Evolutionary conservation across 768 basidiomycete species (phyloP).

Genomic region (Clitopilus hobsonii): DNA sequence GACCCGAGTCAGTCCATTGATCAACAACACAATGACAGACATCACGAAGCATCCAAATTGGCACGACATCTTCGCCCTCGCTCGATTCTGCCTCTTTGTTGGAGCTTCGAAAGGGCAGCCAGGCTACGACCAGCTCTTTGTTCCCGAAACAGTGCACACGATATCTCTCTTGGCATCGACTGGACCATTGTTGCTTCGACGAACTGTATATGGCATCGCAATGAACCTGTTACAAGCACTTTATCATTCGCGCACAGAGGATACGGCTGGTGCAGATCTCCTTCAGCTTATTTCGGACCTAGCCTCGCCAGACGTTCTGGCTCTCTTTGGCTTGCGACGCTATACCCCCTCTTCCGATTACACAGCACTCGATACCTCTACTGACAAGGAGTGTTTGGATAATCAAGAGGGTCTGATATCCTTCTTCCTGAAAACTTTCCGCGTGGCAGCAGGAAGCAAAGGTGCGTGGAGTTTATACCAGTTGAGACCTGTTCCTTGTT

Average conservation of each 20-base stretch:
- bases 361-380: slow-evolving; percentile 45
- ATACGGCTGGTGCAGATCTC: slow-evolving; percentile 56
- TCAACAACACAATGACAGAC: slow-evolving; percentile 49
- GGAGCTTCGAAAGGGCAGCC: slow-evolving; percentile 62
- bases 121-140: slow-evolving; percentile 67
- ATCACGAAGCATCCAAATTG: slow-evolving; percentile 71
- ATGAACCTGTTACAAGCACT: slow-evolving; percentile 81
- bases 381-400: slow-evolving; percentile 56
- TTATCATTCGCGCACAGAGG: slow-evolving; percentile 55
- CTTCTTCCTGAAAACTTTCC: slow-evolving; percentile 60
- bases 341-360: slow-evolving; percentile 69
- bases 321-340: slow-evolving; percentile 69
- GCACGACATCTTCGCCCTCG: slow-evolving; percentile 77
- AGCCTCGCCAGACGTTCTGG: slow-evolving; percentile 50
- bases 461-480: slow-evolving; percentile 40
- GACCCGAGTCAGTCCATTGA: slow-evolving; percentile 68
- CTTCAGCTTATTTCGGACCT: slow-evolving; percentile 59
- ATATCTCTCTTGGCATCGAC: slow-evolving; percentile 73
- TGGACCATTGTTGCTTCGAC: slow-evolving; percentile 70
- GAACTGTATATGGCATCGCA: slow-evolving; percentile 76
- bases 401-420: slow-evolving; percentile 60
- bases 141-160: slow-evolving; percentile 80
- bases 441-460: slow-evolving; percentile 58
- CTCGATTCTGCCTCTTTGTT: slow-evolving; percentile 70
- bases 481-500: neutral